These are phyloP conservation scores for Hanseniaspora jakobsenii DNA, from an alignment of 805 yeast genomes.

Conservation along the genomic window DNA sequence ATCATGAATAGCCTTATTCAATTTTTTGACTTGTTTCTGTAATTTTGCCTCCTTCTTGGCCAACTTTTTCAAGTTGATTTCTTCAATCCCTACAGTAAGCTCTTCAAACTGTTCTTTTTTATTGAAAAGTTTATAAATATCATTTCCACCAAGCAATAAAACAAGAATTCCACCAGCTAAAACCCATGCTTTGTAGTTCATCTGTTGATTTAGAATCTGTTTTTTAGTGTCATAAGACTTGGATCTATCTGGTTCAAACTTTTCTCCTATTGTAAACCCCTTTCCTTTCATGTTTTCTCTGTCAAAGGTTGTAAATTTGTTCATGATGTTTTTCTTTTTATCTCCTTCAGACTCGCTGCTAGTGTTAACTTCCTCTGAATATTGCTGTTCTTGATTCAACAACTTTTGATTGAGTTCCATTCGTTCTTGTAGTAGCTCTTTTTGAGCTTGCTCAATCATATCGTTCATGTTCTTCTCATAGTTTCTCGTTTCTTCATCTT, in stretches of 20 bases:
- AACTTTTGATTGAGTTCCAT: constrained; percentile 9
- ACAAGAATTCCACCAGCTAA: constrained; percentile 2
- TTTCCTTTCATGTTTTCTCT: no score
- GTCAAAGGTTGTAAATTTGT: constrained; percentile 9
- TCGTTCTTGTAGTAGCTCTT: constrained; percentile 12
- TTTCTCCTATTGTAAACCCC: neutral
- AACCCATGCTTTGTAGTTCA: constrained; percentile 14
- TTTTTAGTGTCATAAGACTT: constrained; percentile 2
- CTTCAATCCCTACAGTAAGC: constrained; percentile 16
- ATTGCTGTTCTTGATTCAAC: constrained; percentile 9
- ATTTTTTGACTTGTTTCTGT: constrained; percentile 15
- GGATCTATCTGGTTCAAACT: constrained; percentile 10
- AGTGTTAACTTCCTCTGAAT: constrained; percentile 7
- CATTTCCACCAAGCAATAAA: constrained; percentile 10
- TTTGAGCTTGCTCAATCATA: constrained; percentile 12
- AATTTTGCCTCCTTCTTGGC: constrained; percentile 21
- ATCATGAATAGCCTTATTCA: neutral
- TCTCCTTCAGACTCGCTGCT: neutral
- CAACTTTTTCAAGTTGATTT: constrained; percentile 18
- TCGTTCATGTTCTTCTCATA: constrained; percentile 12
- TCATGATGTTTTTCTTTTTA: constrained; percentile 3
- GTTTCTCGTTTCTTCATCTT: constrained; percentile 10
- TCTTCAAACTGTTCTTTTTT: constrained; percentile 12
- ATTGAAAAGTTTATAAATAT: constrained; percentile 10
- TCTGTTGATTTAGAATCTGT: constrained; percentile 1